Evolutionary conservation across 2,329 filamentous ascomycete species (phyloP).

Genomic region (Cyanodermella asteris): DNA sequence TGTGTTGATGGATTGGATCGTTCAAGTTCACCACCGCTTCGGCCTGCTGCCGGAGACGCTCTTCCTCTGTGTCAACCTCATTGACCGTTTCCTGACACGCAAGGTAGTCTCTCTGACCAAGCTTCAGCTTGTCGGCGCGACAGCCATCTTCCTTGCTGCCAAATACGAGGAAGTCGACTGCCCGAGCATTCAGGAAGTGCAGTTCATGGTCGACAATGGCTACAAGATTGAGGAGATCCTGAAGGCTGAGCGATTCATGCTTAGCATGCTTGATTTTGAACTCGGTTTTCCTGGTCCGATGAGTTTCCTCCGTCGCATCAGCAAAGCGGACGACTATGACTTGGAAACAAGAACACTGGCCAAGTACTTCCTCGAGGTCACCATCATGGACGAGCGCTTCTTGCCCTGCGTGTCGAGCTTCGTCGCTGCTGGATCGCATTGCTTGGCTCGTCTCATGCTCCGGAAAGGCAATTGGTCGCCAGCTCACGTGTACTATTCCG

Average conservation of each 20-base stretch:
- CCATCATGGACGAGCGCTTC: constrained; percentile 95
- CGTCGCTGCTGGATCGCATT: constrained; percentile 77
- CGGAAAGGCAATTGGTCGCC: constrained; percentile 77
- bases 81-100: constrained; percentile 83
- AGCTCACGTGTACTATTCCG: constrained; percentile 76
- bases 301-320: constrained; percentile 91
- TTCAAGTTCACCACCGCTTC: constrained; percentile 89
- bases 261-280: constrained; percentile 88
- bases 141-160: constrained; percentile 82
- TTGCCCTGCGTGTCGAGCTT: constrained; percentile 81
- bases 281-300: constrained; percentile 97
- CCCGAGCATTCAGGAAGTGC: constrained; percentile 81
- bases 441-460: constrained; percentile 68
- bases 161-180: constrained; percentile 99
- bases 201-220: constrained; percentile 92
- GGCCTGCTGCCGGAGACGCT: constrained; percentile 79
- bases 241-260: constrained; percentile 95
- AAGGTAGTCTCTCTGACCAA: constrained; percentile 92
- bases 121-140: constrained; percentile 86
- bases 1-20: constrained; percentile 92
- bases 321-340: constrained; percentile 96
- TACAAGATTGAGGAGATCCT: constrained; percentile 82
- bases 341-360: constrained; percentile 83
- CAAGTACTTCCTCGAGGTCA: constrained; percentile 94
- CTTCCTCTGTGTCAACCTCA: constrained; percentile 88